phyloP scores from a whole-genome alignment of 371 early-diverging fungal species.

The Zopfochytrium polystomum region DNA sequence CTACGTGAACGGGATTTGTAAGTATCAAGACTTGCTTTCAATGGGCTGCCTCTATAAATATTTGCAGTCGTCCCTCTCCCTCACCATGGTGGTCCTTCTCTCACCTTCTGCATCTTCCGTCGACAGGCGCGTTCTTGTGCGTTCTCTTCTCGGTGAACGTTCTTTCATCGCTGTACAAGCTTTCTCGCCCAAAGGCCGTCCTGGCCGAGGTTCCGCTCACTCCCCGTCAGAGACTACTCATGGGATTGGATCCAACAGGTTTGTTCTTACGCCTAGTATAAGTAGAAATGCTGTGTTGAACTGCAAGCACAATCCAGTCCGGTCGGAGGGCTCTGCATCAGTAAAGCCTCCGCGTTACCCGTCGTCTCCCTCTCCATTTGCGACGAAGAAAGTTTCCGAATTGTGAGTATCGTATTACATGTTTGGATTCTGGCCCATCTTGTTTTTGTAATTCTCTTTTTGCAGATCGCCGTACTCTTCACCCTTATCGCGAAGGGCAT shows the following conservation, averaged over 20 bases:
- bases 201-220: constrained; percentile 7
- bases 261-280: neutral
- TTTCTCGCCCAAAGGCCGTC: neutral
- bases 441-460: no score
- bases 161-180: neutral
- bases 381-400: neutral
- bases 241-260: constrained; percentile 4
- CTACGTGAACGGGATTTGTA: neutral
- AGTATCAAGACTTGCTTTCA: neutral
- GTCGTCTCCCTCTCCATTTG: neutral
- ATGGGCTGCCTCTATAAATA: neutral
- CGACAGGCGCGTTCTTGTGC: neutral
- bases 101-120: neutral
- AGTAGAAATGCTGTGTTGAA: neutral
- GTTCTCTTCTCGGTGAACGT: neutral
- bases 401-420: no score
- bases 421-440: no score
- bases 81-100: no score
- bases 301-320: neutral
- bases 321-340: neutral
- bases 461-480: no score
- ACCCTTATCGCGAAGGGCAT: no score
- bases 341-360: neutral
- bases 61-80: neutral
- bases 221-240: constrained; percentile 4